Conservation (phyloP, 2,329 filamentous ascomycete genomes). For the Coleophoma eucalyptorum region DNA sequence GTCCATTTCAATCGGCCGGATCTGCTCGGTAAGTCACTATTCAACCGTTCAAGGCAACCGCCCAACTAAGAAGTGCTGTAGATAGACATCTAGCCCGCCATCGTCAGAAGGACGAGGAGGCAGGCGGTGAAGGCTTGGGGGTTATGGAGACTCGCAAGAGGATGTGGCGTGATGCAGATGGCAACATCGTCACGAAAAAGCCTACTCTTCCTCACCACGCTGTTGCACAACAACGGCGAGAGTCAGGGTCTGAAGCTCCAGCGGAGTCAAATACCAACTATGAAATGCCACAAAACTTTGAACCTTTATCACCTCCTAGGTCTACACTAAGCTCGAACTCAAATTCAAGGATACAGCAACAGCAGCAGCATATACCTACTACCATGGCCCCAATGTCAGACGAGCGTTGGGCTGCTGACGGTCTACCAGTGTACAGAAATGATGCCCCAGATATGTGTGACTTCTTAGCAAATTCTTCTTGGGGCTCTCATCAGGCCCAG, state of each 20-base stretch:
- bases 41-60: no score
- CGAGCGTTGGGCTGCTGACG: conserved; percentile 1
- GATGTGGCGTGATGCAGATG: conserved; percentile 50
- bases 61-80: not conserved
- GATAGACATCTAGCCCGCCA: conserved; percentile 55
- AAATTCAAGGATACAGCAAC: not conserved
- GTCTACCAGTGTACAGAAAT: not conserved
- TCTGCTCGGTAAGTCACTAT: conserved; percentile 31
- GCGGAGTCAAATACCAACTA: not conserved
- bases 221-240: not conserved
- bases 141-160: conserved; percentile 51
- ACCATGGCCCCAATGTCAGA: not conserved
- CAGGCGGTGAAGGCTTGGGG: conserved; percentile 46
- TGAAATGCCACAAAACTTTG: not conserved
- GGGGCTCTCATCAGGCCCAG: conserved; percentile 20
- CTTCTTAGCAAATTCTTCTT: conserved; percentile 21
- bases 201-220: conserved; percentile 14
- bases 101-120: conserved; percentile 50
- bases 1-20: conserved; percentile 60
- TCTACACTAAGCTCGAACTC: conserved; percentile 5
- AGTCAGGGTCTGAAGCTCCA: not conserved
- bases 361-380: not conserved
- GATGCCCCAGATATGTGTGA: conserved; percentile 12
- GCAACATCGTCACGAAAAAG: conserved; percentile 44
- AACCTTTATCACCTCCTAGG: conserved; percentile 5